These are phyloP conservation scores for Hemisphaericaspora lyxosophila DNA, from an alignment of 1,139 yeast species.

Conservation along the genomic window DNA sequence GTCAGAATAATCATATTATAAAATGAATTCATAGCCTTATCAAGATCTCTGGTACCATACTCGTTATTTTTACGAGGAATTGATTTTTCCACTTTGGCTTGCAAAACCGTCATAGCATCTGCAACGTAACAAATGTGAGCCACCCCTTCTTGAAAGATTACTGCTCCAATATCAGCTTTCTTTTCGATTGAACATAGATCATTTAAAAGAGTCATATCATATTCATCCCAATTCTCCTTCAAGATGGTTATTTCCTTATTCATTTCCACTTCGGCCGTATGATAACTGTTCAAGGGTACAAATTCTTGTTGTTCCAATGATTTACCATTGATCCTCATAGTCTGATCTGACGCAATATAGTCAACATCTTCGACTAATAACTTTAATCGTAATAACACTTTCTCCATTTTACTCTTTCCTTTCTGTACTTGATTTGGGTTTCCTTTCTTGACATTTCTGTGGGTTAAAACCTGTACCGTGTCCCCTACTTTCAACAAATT, in stretches of 20 bases:
- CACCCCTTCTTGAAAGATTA: slow-evolving; percentile 89
- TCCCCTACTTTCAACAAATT: slow-evolving; percentile 79
- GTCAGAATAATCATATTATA: slow-evolving; percentile 64
- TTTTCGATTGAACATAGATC: slow-evolving; percentile 74
- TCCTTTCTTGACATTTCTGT: slow-evolving; percentile 58
- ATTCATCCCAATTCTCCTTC: slow-evolving; percentile 80
- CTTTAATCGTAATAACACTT: slow-evolving; percentile 55
- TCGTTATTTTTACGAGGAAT: slow-evolving; percentile 78
- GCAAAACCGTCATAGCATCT: slow-evolving; percentile 81
- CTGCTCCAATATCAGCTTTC: slow-evolving; percentile 92
- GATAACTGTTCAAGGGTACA: slow-evolving; percentile 82
- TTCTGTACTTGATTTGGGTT: slow-evolving; percentile 25
- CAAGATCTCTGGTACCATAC: slow-evolving; percentile 69
- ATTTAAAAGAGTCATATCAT: slow-evolving; percentile 62
- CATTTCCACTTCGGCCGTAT: slow-evolving; percentile 79
- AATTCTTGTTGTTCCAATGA: slow-evolving; percentile 72
- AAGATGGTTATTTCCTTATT: slow-evolving; percentile 65
- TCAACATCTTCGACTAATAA: slow-evolving; percentile 70
- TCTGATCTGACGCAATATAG: slow-evolving; percentile 75
- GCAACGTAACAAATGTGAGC: slow-evolving; percentile 91
- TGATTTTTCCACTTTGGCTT: slow-evolving; percentile 76
- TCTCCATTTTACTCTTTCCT: slow-evolving; percentile 54
- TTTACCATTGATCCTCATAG: slow-evolving; percentile 77
- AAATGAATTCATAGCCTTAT: slow-evolving; percentile 74
- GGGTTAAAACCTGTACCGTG: slow-evolving; percentile 65